These are phyloP conservation scores for Scenedesmus sp. DNA, from an alignment of 163 green algal species.

Conservation along the genomic window DNA sequence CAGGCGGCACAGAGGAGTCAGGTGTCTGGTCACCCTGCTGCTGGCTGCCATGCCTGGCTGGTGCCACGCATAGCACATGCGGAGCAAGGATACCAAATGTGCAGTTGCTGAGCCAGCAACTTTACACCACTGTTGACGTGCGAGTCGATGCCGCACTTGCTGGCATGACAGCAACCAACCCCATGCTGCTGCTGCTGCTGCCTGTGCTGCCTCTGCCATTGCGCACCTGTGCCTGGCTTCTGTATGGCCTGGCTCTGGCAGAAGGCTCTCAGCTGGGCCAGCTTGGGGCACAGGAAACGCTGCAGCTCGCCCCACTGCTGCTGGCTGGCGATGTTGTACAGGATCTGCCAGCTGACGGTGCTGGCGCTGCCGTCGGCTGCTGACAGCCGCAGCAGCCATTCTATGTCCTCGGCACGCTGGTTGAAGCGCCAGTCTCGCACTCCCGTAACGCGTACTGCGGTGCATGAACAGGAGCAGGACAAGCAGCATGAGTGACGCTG, in stretches of 20 bases:
- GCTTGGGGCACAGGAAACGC: slow-evolving; percentile 49
- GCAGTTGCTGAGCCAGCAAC: not conserved
- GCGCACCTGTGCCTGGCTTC: slow-evolving; percentile 38
- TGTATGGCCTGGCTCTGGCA: slow-evolving; percentile 39
- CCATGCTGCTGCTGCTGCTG: not conserved
- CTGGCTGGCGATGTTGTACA: slow-evolving; percentile 44
- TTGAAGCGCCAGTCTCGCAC: slow-evolving; percentile 54
- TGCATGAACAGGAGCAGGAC: not conserved
- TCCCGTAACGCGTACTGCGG: slow-evolving; percentile 42
- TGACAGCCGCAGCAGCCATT: slow-evolving; percentile 45
- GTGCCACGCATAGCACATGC: not conserved
- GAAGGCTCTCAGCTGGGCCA: slow-evolving; percentile 35
- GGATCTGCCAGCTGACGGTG: slow-evolving; percentile 51
- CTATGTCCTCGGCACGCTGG: slow-evolving; percentile 48
- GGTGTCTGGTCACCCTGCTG: not conserved
- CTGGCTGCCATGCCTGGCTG: not conserved
- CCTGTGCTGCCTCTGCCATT: not conserved
- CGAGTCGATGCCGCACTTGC: not conserved
- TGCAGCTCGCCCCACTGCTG: slow-evolving; percentile 56
- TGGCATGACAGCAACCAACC: not conserved
- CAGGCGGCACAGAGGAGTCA: not conserved
- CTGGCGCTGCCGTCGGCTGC: slow-evolving; percentile 37
- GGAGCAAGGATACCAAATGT: not conserved
- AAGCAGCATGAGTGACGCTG: not conserved
- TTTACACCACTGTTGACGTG: not conserved